Percentiles rank a stretch among this genome's conserved stretches.
Conservation (phyloP, 2,329 filamentous ascomycete species). For the Alternaria sp. region DNA sequence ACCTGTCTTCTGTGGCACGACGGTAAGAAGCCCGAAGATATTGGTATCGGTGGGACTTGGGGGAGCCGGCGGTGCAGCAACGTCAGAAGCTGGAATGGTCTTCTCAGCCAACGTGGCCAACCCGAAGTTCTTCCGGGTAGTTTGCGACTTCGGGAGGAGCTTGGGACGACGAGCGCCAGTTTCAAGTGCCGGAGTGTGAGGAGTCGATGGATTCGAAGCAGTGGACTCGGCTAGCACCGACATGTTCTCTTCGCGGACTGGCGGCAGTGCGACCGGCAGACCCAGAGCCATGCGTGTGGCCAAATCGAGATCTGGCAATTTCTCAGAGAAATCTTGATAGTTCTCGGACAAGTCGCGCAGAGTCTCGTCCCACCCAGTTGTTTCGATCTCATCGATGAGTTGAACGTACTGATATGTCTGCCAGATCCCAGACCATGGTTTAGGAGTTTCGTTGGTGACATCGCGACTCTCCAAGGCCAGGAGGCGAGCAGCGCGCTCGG, state of each 20-base stretch:
- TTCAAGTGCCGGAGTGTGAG: fast-evolving
- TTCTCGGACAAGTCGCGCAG: background rate
- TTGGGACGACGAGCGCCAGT: background rate
- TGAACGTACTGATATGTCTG: background rate
- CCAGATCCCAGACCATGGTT: background rate
- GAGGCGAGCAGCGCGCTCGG: background rate
- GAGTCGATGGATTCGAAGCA: background rate
- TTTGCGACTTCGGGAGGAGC: background rate
- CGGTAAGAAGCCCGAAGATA: too few species aligned
- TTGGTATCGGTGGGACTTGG: too few species aligned
- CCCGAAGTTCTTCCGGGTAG: background rate
- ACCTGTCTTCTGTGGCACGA: too few species aligned
- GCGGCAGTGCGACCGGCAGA: background rate
- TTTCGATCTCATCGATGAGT: background rate
- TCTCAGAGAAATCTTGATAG: background rate
- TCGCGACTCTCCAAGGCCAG: background rate
- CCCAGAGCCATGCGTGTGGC: background rate
- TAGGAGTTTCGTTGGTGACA: background rate
- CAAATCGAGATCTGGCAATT: background rate
- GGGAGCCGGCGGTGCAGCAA: background rate
- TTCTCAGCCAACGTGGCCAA: background rate
- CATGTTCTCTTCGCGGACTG: fast-evolving
- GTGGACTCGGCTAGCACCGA: background rate
- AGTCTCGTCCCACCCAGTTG: background rate
- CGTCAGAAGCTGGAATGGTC: background rate